Base-by-base conservation (phyloP, 2,329 filamentous ascomycete genomes). In the Thermothelomyces thermophilus region DNA sequence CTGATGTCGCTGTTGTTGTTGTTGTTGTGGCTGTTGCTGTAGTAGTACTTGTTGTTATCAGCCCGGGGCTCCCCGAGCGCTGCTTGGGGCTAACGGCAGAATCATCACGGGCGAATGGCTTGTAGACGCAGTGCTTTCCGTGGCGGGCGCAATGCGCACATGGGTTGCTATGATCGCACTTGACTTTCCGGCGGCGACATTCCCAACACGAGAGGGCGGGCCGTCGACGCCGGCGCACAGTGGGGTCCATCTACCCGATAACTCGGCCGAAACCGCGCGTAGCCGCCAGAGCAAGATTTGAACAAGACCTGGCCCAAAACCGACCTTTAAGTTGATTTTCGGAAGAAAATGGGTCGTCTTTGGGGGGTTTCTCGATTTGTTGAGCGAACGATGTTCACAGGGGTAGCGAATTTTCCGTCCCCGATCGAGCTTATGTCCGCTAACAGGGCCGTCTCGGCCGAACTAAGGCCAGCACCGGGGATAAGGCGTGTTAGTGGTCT, bases 181-280 rank as follows among this genome's bases (percentile, higher is more conserved):
- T 72, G 59, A 73, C 66, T 57, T 74, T 74, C 33, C 70, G 66
- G 16, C 68, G 66, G 16, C 71, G 64, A 57, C 72, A 74, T 52
- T 69, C 64, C 14, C 69, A 53, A 51, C 71, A 73, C 0, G 71
- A 72, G 22, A 71, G 53, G 3, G 69, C 68, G 7, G 64, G 63
- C 33, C 66, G 57, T 34, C 66, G 58, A 6, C 66, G 65, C 14
- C 62, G 63, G 16, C 58, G 63, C 20, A 30, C 8, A 5, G 20
- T 22, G 9, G 36, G 26, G 8, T 13, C 5, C 30, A n/a, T 19
- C n/a, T n/a, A n/a, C n/a, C n/a, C n/a, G n/a, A n/a, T n/a, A n/a
- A 11, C 19, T 41, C 44, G 44, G 44, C 35, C 36, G 37, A 47
- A 24, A 8, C n/a, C 11, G 3, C 10, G 24, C 14, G 5, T 22